Conservation (phyloP, 2,329 filamentous ascomycete genomes). For the Penicillium sp. region DNA sequence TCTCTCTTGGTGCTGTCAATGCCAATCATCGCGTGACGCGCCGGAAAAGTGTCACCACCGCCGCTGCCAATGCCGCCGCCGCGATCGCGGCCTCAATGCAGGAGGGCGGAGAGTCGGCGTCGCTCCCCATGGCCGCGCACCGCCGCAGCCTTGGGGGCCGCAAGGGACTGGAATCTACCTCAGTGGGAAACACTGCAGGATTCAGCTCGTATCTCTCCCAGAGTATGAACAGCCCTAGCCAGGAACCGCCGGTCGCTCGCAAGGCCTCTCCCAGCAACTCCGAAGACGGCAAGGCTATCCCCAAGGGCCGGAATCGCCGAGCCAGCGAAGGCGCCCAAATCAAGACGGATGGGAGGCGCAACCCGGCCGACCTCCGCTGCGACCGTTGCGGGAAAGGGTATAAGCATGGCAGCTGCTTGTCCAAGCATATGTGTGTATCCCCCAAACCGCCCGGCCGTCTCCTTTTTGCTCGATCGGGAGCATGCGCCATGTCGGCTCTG, state of each 20-base stretch:
- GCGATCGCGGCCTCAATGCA: slow-evolving; percentile 68
- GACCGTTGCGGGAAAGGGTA: slow-evolving; percentile 99
- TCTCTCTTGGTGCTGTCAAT: slow-evolving; percentile 77
- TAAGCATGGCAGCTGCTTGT: slow-evolving; percentile 99
- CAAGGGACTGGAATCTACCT: slow-evolving; percentile 69
- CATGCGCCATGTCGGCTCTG: slow-evolving; percentile 46
- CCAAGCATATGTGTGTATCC: slow-evolving; percentile 97
- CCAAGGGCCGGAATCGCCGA: slow-evolving; percentile 61
- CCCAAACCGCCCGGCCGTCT: slow-evolving; percentile 56
- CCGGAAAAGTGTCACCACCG: slow-evolving; percentile 88
- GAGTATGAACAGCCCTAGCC: slow-evolving; percentile 41
- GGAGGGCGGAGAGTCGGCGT: slow-evolving; percentile 65
- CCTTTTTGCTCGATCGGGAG: slow-evolving; percentile 44
- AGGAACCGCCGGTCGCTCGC: slow-evolving; percentile 39
- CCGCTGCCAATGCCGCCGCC: slow-evolving; percentile 74
- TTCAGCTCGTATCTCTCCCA: slow-evolving; percentile 50
- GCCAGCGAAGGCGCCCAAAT: slow-evolving; percentile 87
- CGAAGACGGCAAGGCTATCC: slow-evolving; percentile 50
- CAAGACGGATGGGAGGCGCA: slow-evolving; percentile 79
- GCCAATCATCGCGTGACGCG: slow-evolving; percentile 83
- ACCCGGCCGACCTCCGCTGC: slow-evolving; percentile 86
- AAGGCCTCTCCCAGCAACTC: slow-evolving; percentile 43
- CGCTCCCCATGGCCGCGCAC: slow-evolving; percentile 59
- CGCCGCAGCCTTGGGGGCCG: slow-evolving; percentile 56
- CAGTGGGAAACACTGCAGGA: slow-evolving; percentile 45